phyloP scores from a whole-genome alignment of 2,329 filamentous ascomycete genomes.

The Scedosporium boydii region DNA sequence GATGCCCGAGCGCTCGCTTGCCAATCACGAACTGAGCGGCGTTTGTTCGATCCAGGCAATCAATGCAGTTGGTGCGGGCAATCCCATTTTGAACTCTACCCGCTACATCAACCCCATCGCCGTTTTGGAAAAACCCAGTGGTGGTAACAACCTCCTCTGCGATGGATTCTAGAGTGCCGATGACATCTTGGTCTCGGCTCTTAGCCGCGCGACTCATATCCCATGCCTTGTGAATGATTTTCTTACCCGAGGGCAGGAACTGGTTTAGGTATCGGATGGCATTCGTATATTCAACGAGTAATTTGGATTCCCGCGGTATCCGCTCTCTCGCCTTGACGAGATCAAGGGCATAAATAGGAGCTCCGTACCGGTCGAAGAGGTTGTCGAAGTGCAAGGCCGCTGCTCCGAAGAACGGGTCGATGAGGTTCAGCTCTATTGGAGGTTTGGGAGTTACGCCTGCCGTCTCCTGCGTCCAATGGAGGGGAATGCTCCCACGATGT shows the following conservation, averaged over 20 bases:
- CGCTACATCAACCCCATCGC: conserved; percentile 56
- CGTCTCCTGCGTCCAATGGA: conserved; percentile 96
- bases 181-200: conserved; percentile 84
- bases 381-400: conserved; percentile 94
- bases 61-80: conserved; percentile 93
- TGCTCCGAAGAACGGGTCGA: conserved; percentile 90
- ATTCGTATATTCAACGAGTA: conserved; percentile 77
- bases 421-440: conserved; percentile 88
- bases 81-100: conserved; percentile 80
- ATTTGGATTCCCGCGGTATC: conserved; percentile 81
- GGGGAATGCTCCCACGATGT: conserved; percentile 89
- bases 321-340: conserved; percentile 83
- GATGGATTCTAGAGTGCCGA: conserved; percentile 80
- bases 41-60: conserved; percentile 94
- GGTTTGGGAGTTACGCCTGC: conserved; percentile 94
- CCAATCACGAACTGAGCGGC: conserved; percentile 97
- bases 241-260: conserved; percentile 72
- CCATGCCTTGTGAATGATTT: conserved; percentile 90
- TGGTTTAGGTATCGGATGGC: conserved; percentile 91
- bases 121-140: conserved; percentile 94
- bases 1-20: conserved; percentile 84
- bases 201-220: conserved; percentile 98
- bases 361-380: conserved; percentile 85
- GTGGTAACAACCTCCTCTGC: conserved; percentile 76
- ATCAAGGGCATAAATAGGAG: conserved; percentile 85